Conservation (phyloP, 2,329 filamentous ascomycete species). For the Penicillium sp. region DNA sequence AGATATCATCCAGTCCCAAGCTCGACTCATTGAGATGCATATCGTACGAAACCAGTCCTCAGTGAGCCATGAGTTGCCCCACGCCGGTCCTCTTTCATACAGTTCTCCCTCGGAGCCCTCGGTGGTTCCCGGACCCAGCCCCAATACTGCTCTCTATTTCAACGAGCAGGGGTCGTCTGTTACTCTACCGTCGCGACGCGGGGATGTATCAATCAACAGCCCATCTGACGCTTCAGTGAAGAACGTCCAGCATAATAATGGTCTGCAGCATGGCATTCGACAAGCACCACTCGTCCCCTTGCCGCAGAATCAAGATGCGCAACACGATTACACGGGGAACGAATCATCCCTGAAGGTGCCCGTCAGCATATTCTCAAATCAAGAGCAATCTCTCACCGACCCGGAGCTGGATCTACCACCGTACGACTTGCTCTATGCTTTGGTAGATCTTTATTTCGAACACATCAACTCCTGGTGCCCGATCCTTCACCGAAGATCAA, state of each 20-base stretch:
- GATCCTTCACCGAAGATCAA: constrained; percentile 80
- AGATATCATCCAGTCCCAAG: constrained; percentile 62
- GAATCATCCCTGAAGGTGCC: constrained; percentile 56
- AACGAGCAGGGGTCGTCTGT: constrained; percentile 55
- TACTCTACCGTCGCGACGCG: constrained; percentile 44
- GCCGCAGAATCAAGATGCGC: constrained; percentile 24
- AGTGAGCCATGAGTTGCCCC: constrained; percentile 26
- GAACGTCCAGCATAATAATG: constrained; percentile 24
- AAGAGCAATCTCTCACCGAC: constrained; percentile 45
- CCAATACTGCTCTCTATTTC: constrained; percentile 57
- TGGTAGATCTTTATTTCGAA: constrained; percentile 74
- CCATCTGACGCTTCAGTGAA: constrained; percentile 35
- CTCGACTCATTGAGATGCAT: constrained; percentile 61
- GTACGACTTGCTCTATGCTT: constrained; percentile 67
- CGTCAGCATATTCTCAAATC: constrained; percentile 51
- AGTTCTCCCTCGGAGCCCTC: constrained; percentile 52
- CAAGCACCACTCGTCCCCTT: constrained; percentile 21
- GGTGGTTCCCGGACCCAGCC: constrained; percentile 53
- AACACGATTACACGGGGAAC: constrained; percentile 44
- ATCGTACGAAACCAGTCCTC: constrained; percentile 42
- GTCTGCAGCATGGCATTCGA: constrained; percentile 23
- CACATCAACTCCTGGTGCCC: constrained; percentile 83
- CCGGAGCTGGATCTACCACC: constrained; percentile 68
- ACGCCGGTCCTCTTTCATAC: constrained; percentile 31
- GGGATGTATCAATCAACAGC: constrained; percentile 43